Conservation (phyloP, 345 rosid genomes). For the Theobroma cacao region DNA sequence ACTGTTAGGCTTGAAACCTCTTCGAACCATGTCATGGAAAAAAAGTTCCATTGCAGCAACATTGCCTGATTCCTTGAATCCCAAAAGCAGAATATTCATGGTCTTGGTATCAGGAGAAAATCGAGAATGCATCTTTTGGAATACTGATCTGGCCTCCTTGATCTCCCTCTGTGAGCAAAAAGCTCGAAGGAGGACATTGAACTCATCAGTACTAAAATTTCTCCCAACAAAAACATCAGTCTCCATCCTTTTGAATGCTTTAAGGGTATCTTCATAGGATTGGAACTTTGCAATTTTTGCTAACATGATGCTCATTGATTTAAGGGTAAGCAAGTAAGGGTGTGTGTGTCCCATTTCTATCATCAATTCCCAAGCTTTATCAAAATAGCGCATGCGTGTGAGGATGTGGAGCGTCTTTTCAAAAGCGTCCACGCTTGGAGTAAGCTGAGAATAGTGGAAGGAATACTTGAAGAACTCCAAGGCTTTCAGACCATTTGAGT, state of each 20-base stretch:
- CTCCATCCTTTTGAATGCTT: conserved; percentile 69
- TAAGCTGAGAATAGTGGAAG: conserved; percentile 28
- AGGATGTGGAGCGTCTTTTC: conserved; percentile 88
- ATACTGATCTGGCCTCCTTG: conserved; percentile 77
- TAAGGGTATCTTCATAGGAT: conserved; percentile 67
- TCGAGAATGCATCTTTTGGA: conserved; percentile 50
- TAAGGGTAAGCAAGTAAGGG: conserved; percentile 54
- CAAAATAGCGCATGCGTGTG: conserved; percentile 76
- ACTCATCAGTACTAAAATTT: conserved; percentile 62
- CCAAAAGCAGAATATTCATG: conserved; percentile 71
- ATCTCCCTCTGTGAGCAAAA: conserved; percentile 66
- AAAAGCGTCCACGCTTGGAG: conserved; percentile 59
- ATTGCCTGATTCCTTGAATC: conserved; percentile 81
- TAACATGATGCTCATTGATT: conserved; percentile 81
- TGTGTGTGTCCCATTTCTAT: conserved; percentile 32
- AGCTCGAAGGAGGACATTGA: conserved; percentile 74
- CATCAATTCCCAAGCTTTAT: conserved; percentile 85
- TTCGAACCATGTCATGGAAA: conserved; percentile 69
- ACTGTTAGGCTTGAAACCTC: conserved; percentile 62
- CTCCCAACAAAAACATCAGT: conserved; percentile 46
- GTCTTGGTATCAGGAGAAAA: conserved; percentile 70
- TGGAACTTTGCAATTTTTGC: conserved; percentile 61
- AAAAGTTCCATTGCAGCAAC: conserved; percentile 74
- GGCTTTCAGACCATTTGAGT: conserved; percentile 87
- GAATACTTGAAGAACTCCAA: conserved; percentile 69